These are phyloP conservation scores for Sophora flavescens DNA, from an alignment of 306 rosid genomes.

Conservation along the genomic window DNA sequence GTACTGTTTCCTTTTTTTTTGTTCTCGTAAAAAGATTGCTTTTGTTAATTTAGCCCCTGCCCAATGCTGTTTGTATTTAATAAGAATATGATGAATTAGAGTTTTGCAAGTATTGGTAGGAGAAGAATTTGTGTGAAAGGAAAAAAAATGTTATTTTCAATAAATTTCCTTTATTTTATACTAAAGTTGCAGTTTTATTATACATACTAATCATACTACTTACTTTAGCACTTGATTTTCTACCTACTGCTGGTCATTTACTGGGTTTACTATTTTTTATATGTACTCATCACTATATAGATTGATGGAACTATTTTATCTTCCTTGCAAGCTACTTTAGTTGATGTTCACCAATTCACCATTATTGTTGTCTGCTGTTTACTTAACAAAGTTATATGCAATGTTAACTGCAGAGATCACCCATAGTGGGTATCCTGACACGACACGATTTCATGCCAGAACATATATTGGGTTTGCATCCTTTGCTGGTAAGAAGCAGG, in stretches of 20 bases:
- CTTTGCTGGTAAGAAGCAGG: conserved; percentile 70
- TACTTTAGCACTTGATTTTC: too few species aligned
- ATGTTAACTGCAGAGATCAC: conserved; percentile 73
- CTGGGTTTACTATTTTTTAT: background rate
- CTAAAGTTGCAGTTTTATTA: background rate
- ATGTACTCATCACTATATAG: conserved; percentile 13
- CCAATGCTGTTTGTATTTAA: background rate
- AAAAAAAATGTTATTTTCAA: background rate
- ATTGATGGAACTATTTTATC: background rate
- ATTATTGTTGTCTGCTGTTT: background rate
- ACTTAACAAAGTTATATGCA: conserved; percentile 25
- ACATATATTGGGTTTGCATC: conserved; percentile 78
- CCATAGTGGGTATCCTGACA: conserved; percentile 83
- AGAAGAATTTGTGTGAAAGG: background rate
- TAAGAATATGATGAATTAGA: background rate
- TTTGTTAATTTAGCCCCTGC: background rate
- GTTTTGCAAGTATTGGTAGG: background rate
- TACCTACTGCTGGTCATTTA: background rate
- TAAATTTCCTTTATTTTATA: background rate
- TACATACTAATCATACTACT: background rate
- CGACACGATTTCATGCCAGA: conserved; percentile 94
- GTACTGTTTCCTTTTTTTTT: background rate
- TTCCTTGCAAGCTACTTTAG: conserved; percentile 16
- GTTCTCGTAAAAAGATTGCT: background rate
- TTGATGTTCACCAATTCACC: conserved; percentile 4